phyloP scores from a whole-genome alignment of 1,284 basidiomycete genomes.

The Chiua sp. region DNA sequence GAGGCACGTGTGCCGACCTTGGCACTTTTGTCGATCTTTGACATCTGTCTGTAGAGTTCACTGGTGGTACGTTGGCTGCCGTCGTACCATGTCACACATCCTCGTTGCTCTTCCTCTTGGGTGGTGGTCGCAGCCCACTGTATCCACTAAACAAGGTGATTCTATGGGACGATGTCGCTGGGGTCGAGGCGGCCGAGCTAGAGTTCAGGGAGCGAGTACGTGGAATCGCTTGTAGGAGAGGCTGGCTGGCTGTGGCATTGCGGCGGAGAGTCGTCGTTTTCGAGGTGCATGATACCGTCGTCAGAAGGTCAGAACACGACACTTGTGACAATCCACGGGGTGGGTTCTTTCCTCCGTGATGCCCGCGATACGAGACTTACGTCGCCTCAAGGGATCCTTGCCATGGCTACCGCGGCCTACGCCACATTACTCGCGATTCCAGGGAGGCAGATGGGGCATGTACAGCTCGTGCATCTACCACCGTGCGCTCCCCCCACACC shows the following conservation, averaged over 20 bases:
- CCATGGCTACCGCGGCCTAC: conserved; percentile 78
- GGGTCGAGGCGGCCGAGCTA: conserved; percentile 83
- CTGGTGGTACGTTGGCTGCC: conserved; percentile 79
- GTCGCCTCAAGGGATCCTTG: conserved; percentile 72
- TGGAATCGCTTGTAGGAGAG: conserved; percentile 79
- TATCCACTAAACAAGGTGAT: conserved; percentile 96
- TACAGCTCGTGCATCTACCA: conserved; percentile 87
- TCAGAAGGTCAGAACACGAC: conserved; percentile 82
- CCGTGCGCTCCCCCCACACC: conserved; percentile 60
- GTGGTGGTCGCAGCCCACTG: conserved; percentile 88
- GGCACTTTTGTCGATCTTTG: conserved; percentile 1
- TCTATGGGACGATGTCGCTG: conserved; percentile 84
- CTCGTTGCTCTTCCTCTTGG: conserved; percentile 88
- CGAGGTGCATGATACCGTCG: conserved; percentile 65
- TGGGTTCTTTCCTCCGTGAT: conserved; percentile 41
- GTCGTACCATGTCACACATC: conserved; percentile 84
- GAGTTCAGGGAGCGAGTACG: conserved; percentile 91
- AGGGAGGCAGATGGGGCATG: conserved; percentile 89
- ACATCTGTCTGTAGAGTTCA: conserved; percentile 56
- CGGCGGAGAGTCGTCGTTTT: conserved; percentile 83
- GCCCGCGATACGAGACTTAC: conserved; percentile 11
- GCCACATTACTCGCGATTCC: conserved; percentile 88
- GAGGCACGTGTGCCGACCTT: conserved; percentile 57
- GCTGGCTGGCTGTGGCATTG: conserved; percentile 86
- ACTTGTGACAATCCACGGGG: conserved; percentile 90